A percentile compares a stretch with the other conserved stretches of the same genome.
Evolutionary conservation across 2,329 filamentous ascomycete genomes (phyloP).

Genomic region (Colletotrichum paranaense): DNA sequence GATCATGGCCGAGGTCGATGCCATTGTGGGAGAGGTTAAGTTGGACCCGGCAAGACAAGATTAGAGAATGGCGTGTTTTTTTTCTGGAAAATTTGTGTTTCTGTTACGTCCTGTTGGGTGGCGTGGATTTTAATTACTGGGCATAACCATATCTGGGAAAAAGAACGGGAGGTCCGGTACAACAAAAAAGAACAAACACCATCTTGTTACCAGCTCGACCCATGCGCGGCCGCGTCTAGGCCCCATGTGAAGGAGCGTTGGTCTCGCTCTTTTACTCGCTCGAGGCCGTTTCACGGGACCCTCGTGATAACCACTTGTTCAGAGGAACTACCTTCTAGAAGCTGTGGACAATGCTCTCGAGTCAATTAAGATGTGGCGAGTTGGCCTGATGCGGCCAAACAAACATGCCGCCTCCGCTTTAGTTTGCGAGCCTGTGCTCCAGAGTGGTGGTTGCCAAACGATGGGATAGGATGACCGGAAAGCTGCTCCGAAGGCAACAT

Average conservation of each 20-base stretch:
- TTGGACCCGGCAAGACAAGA: constrained; percentile 38
- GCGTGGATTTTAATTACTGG: neutral
- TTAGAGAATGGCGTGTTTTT: constrained; percentile 25
- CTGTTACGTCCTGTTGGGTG: neutral
- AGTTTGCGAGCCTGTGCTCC: neutral
- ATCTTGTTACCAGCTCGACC: neutral
- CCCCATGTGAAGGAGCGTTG: neutral
- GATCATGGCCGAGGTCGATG: constrained; percentile 63
- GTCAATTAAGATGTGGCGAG: constrained; percentile 9
- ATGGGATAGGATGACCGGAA: constrained; percentile 10
- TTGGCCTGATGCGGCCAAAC: neutral
- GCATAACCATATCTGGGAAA: constrained; percentile 6
- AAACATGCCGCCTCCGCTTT: neutral
- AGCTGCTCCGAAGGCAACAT: neutral
- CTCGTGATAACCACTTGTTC: neutral
- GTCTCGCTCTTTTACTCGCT: constrained; percentile 9
- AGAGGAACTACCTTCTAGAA: constrained; percentile 30
- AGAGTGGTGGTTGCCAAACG: neutral
- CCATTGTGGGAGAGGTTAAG: constrained; percentile 42
- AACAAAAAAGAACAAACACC: neutral
- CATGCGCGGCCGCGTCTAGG: constrained; percentile 1
- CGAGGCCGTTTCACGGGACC: constrained; percentile 3
- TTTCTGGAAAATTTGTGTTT: neutral
- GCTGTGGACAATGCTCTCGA: constrained; percentile 9
- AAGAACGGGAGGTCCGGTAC: neutral